Evolutionary conservation across 2,329 filamentous ascomycete genomes (phyloP), one percentile per base, ranked within the genome.

Genomic region (Alternaria arbusti): DNA sequence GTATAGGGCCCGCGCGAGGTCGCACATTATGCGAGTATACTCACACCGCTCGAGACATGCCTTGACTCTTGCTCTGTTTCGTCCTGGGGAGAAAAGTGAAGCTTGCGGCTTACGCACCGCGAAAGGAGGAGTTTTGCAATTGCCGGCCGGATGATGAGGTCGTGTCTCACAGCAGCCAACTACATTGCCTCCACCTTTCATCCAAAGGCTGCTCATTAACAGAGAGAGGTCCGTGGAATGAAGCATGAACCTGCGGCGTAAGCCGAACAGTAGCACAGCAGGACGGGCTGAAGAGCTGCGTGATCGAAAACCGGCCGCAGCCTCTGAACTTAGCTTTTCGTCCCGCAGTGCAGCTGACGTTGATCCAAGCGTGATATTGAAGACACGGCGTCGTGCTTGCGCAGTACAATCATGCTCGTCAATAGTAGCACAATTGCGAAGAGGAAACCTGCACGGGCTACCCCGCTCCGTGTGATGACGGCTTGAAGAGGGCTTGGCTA

Each of bases 311-410:
- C 32, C 47, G 32, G 30, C 32, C 43, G 26, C 56, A 43, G 20
- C 13, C 30, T 36, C 25, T 44, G 47, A 12, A 28, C 40, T 51
- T 52, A 26, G 40, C 26, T 52, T 57, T 61, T 40, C 15, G 47
- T 61, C 54, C 54, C 52, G 36, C 45, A 54, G 59, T 54, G 40
- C 65, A 67, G 65, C 62, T 66, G 67, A 64, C 62, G 26, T 50
- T 60, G 55, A 61, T 61, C 56, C 45, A 56, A 64, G 45, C 51
- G 57, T 59, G 46, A 57, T 20, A 52, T 54, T 25, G 36, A 59
- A 55, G 52, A 59, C 58, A 65, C 57, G 49, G 49, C 58, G 50
- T 57, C 13, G 32, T 40, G 44, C 17, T 63, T 43, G 57, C 57
- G 40, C 43, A 32, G 36, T 57, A 52, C 49, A 54, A 60, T 49